These are phyloP conservation scores for Pilaira anomala DNA, from an alignment of 192 early-diverging fungal species.

Conservation along the genomic window DNA sequence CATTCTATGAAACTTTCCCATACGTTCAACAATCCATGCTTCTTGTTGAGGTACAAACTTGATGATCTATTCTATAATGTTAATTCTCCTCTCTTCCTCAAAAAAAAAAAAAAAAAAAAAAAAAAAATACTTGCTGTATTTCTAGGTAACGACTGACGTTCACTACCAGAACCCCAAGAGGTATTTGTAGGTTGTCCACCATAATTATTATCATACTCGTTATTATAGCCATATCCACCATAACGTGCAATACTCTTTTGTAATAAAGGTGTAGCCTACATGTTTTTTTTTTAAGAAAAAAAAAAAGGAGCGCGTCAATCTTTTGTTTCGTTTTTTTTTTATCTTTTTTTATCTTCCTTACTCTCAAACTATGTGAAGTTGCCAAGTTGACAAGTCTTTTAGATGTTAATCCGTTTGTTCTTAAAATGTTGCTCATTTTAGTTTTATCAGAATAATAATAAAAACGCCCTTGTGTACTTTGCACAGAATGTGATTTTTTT, in stretches of 20 bases:
- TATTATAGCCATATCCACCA: constrained; percentile 27
- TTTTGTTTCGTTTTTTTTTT: too few species aligned
- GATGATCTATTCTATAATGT: constrained; percentile 49
- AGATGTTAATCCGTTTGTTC: constrained; percentile 2
- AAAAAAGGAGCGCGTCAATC: neutral
- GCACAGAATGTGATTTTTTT: too few species aligned
- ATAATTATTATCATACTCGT: constrained; percentile 34
- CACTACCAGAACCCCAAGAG: constrained; percentile 29
- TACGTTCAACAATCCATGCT: constrained; percentile 96
- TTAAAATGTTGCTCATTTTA: neutral
- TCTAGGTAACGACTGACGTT: constrained; percentile 42
- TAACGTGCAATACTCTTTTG: constrained; percentile 22
- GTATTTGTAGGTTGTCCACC: constrained; percentile 19
- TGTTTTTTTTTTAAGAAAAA: too few species aligned
- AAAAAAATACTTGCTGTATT: constrained; percentile 42
- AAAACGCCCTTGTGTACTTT: too few species aligned
- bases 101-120: constrained; percentile 4
- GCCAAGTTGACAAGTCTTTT: neutral
- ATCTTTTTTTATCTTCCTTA: neutral
- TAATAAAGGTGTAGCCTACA: constrained; percentile 16
- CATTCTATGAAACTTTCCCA: constrained; percentile 84
- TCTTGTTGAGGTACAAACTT: constrained; percentile 99
- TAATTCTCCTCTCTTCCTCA: neutral
- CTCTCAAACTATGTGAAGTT: neutral
- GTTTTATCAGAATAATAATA: too few species aligned